Conservation (phyloP, 257 asterid species). For the Solanum virginianum region DNA sequence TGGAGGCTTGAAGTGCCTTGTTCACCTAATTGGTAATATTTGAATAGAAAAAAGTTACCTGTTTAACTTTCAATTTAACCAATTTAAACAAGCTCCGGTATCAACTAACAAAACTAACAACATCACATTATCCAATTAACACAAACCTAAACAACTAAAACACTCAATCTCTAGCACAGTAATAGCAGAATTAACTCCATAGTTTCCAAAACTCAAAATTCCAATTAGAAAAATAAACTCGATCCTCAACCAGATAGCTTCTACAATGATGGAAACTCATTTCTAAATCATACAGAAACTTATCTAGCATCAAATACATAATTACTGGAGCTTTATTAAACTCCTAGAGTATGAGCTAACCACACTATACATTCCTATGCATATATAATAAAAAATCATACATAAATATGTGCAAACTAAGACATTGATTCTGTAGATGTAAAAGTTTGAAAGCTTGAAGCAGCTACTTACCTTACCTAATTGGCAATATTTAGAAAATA, state of each 20-base stretch:
- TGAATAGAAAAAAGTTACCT: background rate
- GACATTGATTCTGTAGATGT: background rate
- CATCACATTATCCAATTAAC: background rate
- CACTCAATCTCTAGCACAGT: background rate
- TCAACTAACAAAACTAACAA: background rate
- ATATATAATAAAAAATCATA: background rate
- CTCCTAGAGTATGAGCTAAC: background rate
- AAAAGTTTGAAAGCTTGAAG: background rate
- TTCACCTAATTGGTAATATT: background rate
- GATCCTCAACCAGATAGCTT: background rate
- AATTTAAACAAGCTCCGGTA: background rate
- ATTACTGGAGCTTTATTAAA: background rate
- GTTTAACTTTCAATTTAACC: background rate
- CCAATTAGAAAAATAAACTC: background rate
- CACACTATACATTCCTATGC: background rate
- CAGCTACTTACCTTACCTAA: background rate
- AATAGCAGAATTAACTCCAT: background rate
- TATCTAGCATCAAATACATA: background rate
- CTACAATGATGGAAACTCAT: background rate
- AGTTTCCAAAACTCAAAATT: background rate
- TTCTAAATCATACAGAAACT: background rate
- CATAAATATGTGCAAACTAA: background rate
- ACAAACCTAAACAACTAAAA: background rate
- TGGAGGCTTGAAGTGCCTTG: background rate
- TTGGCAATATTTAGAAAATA: background rate